These are phyloP conservation scores for Aspergillus tubingensis DNA, from an alignment of 2,329 filamentous ascomycete species.

Conservation along the genomic window DNA sequence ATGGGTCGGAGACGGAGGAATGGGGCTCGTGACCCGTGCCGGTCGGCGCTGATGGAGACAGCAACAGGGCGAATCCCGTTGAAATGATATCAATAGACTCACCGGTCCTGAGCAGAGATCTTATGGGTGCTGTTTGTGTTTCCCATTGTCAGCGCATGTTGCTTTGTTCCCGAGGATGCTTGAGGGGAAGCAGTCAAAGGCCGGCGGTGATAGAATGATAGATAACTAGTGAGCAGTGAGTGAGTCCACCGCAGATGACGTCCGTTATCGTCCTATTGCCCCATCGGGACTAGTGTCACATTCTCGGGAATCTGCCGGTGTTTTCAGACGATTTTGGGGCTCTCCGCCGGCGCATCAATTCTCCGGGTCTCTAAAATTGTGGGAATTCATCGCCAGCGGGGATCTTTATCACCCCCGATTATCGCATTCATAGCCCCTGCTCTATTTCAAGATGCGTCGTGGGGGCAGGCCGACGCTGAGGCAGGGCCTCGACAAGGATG, in stretches of 20 bases:
- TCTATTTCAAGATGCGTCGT: slow-evolving; percentile 39
- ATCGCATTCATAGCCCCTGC: background rate
- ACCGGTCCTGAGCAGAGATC: slow-evolving; percentile 85
- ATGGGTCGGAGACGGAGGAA: background rate
- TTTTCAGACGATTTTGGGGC: background rate
- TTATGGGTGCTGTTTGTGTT: slow-evolving; percentile 65
- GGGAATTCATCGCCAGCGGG: slow-evolving; percentile 13
- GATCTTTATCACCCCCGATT: slow-evolving; percentile 1
- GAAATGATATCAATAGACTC: slow-evolving; percentile 29
- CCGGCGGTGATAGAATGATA: slow-evolving; percentile 4
- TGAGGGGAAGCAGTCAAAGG: background rate
- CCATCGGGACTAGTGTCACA: background rate
- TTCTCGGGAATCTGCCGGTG: background rate
- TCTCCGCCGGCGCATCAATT: slow-evolving; percentile 18
- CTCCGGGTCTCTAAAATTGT: slow-evolving; percentile 23
- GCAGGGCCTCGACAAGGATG: slow-evolving; percentile 65
- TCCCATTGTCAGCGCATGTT: slow-evolving; percentile 57
- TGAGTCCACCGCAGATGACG: slow-evolving; percentile 4
- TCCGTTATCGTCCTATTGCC: slow-evolving; percentile 1
- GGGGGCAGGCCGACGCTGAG: slow-evolving; percentile 52
- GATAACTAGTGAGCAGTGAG: too few species aligned
- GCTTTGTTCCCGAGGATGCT: slow-evolving; percentile 7
- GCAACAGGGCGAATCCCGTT: background rate
- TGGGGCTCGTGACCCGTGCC: background rate
- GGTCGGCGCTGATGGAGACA: background rate